A percentile compares a stretch with the other conserved stretches of the same genome.
Conservation (phyloP, 2,329 filamentous ascomycete species). For the Botryotinia globosa region DNA sequence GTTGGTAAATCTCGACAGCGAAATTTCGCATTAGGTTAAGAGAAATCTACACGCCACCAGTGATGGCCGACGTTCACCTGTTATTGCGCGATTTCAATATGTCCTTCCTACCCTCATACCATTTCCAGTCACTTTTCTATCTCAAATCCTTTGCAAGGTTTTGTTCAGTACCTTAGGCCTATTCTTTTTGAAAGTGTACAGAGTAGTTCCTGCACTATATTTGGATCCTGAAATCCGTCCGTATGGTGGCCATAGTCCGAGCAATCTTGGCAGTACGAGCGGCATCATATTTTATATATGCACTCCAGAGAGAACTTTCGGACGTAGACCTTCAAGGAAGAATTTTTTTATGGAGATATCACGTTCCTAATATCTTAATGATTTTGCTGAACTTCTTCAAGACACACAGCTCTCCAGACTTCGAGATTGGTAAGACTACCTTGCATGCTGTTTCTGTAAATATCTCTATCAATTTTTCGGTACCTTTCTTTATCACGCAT, state of each 20-base stretch:
- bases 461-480: background rate
- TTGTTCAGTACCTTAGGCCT: background rate
- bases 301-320: background rate
- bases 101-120: background rate
- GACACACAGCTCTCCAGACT: background rate
- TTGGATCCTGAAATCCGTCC: background rate
- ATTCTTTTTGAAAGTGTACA: background rate
- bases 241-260: too few species aligned
- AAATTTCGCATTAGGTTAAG: background rate
- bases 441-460: background rate
- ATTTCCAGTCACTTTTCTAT: background rate
- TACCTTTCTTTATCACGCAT: background rate
- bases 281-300: background rate
- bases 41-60: background rate
- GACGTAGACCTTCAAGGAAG: background rate
- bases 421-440: background rate
- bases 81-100: background rate
- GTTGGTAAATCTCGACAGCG: too few species aligned
- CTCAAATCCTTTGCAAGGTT: background rate
- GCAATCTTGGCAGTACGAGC: slow-evolving; percentile 3
- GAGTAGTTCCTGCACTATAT: background rate
- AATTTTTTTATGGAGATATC: background rate
- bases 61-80: background rate
- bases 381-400: background rate
- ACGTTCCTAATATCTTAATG: background rate